Evolutionary conservation across 768 basidiomycete species (phyloP), one percentile per base, ranked within the genome.

Genomic region (Tylopilus sp.): DNA sequence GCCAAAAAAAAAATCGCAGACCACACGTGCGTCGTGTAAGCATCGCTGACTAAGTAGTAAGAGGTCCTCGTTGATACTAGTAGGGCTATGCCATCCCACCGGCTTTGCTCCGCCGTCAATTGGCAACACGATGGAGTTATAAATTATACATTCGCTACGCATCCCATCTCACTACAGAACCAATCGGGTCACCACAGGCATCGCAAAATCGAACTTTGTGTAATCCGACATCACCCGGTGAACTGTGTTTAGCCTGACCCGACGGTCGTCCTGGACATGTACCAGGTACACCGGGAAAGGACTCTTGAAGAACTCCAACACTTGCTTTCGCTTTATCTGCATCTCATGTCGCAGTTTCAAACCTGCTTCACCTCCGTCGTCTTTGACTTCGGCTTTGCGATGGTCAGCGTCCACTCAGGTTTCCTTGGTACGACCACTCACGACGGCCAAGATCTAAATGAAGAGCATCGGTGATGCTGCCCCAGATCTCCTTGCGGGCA

Each of bases 211-310:
- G 11, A 63, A 56, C 31, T 25, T 40, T 1, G 51, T 14, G 29
- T 65, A 66, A 5, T 37, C 48, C 1, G 56, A 38, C 8, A 42
- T 26, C 44, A 54, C 61, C 41, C 63, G 42, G 3, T 41, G 28
- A 4, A 36, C 54, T 19, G 63, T 58, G 43, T 22, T 37, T 34
- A 66, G 36, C 56, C 63, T 63, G 3, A 61, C 37, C n/a, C 64
- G 42, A 13, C 38, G 58, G 3, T 38, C 48, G 5, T 53, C 59
- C 47, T 44, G 36, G 36, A 52, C 56, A 16, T 29, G 63, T 4
- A 67, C 26, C 41, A 65, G 24, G 16, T 48, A 67, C 40, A 53
- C 57, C 19, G 60, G 55, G 26, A 65, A 67, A 0, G 28, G 25
- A 9, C 22, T 21, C 14, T 45, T n/a, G 31, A 65, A 62, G 36